Evolutionary conservation across 345 rosid genomes (phyloP), one percentile per base, ranked within the genome.

Genomic region (Turritis glabra): DNA sequence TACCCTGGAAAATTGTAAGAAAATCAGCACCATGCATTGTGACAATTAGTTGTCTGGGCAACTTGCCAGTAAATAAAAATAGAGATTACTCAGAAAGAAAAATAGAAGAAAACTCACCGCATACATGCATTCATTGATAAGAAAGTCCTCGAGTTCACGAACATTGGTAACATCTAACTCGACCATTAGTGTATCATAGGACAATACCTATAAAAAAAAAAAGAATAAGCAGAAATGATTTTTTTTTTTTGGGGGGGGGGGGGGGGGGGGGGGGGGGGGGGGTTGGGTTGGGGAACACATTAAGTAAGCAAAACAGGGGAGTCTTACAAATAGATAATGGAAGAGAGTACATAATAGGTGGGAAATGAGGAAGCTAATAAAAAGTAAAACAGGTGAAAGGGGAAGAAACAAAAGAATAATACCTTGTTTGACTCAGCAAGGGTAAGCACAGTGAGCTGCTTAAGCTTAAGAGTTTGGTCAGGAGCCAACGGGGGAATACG

Each of bases 61-160:
- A 64, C 46, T 32, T 55, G 58, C 13, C 25, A 22, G 23, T 26
- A 67, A 13, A 44, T 12, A 37, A 58, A 47, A 8, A 38, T 0
- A 44, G 66, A 26, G 27, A 44, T 44, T 22, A 53, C 46, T 14
- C 6, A 6, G 56, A 65, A 35, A 30, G 46, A 26, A 56, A 57
- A 41, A 33, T 3, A 26, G 7, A 12, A 7, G n/a, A 46, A 17
- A 1, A 85, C 99, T 40, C 82, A 92, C 99, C 82, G 79, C 87
- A 68, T 92, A 92, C 97, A 95, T 92, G 83, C 99, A 92, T 73
- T 90, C 99, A 52, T 95, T 91, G 70, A 92, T 95, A 44, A 95
- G 98, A 85, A 95, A 95, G 85, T 95, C 98, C 79, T 95, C 98
- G 69, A 95, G 99, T 75, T 95, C 92, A 72, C 99, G 96, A 8